Evolutionary conservation across 345 rosid species (phyloP).

Genomic region (Melaleuca alternifolia): DNA sequence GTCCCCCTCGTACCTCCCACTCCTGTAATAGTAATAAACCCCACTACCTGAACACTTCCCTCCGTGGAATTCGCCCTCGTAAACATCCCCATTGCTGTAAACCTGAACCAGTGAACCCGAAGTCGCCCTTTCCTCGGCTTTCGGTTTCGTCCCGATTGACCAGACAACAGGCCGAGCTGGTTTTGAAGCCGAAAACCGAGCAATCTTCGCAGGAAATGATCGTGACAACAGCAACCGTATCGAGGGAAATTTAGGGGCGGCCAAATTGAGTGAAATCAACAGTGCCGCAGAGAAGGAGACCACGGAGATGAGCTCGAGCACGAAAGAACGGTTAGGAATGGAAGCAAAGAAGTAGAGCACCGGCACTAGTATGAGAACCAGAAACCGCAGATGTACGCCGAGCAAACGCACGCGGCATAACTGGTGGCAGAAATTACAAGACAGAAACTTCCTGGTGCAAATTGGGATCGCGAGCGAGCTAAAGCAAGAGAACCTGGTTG

Average conservation of each 20-base stretch:
- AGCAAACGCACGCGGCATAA: slow-evolving; percentile 40
- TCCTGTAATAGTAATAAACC: slow-evolving; percentile 59
- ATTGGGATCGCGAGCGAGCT: slow-evolving; percentile 17
- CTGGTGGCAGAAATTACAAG: slow-evolving; percentile 9
- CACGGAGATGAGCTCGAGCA: slow-evolving; percentile 21
- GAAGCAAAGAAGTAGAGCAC: slow-evolving; percentile 31
- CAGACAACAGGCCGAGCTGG: slow-evolving; percentile 50
- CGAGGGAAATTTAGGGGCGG: slow-evolving; percentile 52
- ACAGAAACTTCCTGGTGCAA: slow-evolving; percentile 21
- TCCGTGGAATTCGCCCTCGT: slow-evolving; percentile 73
- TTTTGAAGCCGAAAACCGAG: slow-evolving; percentile 19
- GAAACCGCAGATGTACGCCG: slow-evolving; percentile 40
- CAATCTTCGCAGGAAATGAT: slow-evolving; percentile 35
- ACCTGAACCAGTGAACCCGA: slow-evolving; percentile 68
- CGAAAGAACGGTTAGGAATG: slow-evolving; percentile 15
- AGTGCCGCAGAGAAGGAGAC: slow-evolving; percentile 27
- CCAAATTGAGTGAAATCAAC: slow-evolving; percentile 36
- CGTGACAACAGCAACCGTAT: slow-evolving; percentile 52
- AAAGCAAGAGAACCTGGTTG: slow-evolving; percentile 1
- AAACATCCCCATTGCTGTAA: slow-evolving; percentile 69
- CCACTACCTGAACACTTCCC: slow-evolving; percentile 84
- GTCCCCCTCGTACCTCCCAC: slow-evolving; percentile 78
- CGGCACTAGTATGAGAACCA: slow-evolving; percentile 42
- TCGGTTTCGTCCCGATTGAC: slow-evolving; percentile 78
- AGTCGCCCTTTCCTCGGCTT: slow-evolving; percentile 26